Evolutionary conservation across 257 asterid species (phyloP).

Genomic region (Striga asiatica): DNA sequence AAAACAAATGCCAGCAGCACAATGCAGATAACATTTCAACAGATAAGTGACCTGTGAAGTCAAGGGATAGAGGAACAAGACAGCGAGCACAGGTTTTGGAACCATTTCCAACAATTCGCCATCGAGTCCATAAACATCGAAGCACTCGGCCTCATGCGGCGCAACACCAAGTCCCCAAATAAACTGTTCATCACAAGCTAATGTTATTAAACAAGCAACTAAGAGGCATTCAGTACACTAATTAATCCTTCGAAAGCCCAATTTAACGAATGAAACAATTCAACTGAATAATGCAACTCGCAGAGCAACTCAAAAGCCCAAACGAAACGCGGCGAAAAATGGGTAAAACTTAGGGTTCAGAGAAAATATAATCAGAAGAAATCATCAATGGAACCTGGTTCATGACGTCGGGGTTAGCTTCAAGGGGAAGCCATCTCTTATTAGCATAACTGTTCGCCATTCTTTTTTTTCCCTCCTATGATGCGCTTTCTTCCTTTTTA

Average conservation of each 20-base stretch:
- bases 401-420: slow-evolving; percentile 94
- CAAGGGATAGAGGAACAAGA: slow-evolving; percentile 73
- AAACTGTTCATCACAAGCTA: slow-evolving; percentile 42
- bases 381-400: slow-evolving; percentile 66
- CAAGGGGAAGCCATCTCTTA: slow-evolving; percentile 98
- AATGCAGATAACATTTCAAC: not conserved
- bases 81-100: slow-evolving; percentile 89
- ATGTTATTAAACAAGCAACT: not conserved
- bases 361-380: not conserved
- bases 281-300: not conserved
- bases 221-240: too few species aligned
- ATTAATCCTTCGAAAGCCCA: too few species aligned
- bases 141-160: slow-evolving; percentile 70
- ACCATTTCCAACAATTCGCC: slow-evolving; percentile 89
- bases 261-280: not conserved
- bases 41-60: slow-evolving; percentile 46
- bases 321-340: not conserved
- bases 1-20: not conserved
- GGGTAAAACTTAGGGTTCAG: not conserved
- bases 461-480: too few species aligned
- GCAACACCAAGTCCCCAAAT: slow-evolving; percentile 89
- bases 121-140: slow-evolving; percentile 91
- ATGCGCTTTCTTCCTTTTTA: not conserved
- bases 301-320: not conserved
- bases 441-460: slow-evolving; percentile 49